These are phyloP conservation scores for Mycena venus DNA, from an alignment of 768 basidiomycete genomes.

Conservation along the genomic window DNA sequence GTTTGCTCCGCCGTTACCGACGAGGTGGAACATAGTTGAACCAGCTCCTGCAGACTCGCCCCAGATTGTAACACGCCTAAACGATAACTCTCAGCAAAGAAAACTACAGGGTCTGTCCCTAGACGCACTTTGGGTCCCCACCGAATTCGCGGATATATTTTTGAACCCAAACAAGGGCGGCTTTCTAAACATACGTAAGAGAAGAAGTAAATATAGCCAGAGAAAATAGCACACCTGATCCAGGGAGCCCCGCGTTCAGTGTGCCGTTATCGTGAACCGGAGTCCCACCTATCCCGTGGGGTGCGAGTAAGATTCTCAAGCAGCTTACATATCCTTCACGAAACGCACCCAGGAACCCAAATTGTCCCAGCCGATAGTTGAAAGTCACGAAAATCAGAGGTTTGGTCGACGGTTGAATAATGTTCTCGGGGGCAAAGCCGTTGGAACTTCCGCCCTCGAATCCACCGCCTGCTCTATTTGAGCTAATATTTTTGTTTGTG, in stretches of 20 bases:
- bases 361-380: conserved; percentile 55
- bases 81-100: neutral
- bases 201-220: neutral
- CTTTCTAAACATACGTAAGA: conserved; percentile 37
- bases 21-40: conserved; percentile 55
- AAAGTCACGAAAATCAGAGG: conserved; percentile 58
- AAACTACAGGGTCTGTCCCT: no score
- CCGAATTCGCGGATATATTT: conserved; percentile 53
- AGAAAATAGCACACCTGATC: conserved; percentile 34
- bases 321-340: neutral
- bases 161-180: conserved; percentile 55
- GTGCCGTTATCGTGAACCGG: conserved; percentile 45
- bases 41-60: conserved; percentile 59
- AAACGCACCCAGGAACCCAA: conserved; percentile 54
- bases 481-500: neutral
- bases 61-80: conserved; percentile 56
- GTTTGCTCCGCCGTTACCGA: conserved; percentile 52
- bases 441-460: conserved; percentile 52
- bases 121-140: conserved; percentile 43
- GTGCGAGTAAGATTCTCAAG: neutral
- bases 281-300: conserved; percentile 43
- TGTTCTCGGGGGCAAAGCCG: conserved; percentile 45
- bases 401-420: conserved; percentile 45
- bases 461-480: conserved; percentile 51
- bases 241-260: conserved; percentile 53